Percentiles rank a stretch among this genome's conserved stretches.
phyloP scores from a whole-genome alignment of 257 asterid genomes.

The Salvia splendens region DNA sequence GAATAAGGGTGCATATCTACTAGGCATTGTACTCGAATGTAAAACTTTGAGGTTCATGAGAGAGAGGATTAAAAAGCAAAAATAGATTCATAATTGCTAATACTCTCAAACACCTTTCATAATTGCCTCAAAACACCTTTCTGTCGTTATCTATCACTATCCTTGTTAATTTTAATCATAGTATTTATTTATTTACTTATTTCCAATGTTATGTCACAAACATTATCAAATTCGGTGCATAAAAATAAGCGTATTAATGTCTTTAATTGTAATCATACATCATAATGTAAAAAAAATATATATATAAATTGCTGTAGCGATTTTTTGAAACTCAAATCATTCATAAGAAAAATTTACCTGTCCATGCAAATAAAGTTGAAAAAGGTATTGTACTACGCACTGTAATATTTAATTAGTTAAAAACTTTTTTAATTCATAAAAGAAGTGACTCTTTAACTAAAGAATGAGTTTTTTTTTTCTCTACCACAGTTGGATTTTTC shows the following conservation, averaged over 20 bases:
- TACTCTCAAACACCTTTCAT: constrained; percentile 19
- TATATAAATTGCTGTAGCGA: neutral
- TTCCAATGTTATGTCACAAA: constrained; percentile 34
- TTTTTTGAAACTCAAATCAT: neutral
- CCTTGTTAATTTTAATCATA: constrained; percentile 31
- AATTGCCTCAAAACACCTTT: constrained; percentile 30
- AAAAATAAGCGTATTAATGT: neutral
- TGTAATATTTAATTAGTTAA: neutral
- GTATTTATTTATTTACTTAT: too few relatives aligned
- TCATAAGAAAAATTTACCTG: neutral
- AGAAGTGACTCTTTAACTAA: too few relatives aligned
- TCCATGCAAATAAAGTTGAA: neutral
- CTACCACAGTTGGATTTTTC: too few relatives aligned
- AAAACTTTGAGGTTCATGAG: too few relatives aligned
- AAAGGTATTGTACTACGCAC: neutral
- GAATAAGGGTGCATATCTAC: neutral
- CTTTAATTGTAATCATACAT: constrained; percentile 16
- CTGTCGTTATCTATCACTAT: constrained; percentile 52
- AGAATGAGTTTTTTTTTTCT: too few relatives aligned
- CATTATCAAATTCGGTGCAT: constrained; percentile 38
- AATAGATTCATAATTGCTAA: constrained; percentile 32
- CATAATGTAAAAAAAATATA: neutral
- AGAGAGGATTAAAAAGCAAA: neutral
- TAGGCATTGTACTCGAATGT: neutral
- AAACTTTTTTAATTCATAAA: neutral